Conservation (phyloP, 2,329 filamentous ascomycete species). For the Pseudocercospora crystallina region DNA sequence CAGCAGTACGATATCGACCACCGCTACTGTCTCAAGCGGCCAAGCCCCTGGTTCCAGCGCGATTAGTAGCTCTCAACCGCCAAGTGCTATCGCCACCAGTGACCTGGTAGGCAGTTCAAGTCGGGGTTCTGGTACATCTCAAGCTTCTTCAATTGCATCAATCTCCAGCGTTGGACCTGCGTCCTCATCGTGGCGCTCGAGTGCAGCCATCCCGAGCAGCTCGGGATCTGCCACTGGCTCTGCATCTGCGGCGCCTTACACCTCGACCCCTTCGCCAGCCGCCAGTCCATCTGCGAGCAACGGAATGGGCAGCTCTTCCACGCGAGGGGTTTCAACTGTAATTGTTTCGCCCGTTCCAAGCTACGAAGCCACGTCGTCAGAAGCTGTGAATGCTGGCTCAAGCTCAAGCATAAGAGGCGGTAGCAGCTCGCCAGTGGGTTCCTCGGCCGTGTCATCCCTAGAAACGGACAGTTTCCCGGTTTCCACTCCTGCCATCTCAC, state of each 20-base stretch:
- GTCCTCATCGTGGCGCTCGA: no score
- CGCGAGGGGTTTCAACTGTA: not conserved
- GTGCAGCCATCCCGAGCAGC: no score
- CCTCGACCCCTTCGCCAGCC: not conserved
- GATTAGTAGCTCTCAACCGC: not conserved
- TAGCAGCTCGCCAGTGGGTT: no score
- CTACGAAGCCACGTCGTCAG: not conserved
- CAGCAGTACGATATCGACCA: not conserved
- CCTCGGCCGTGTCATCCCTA: no score
- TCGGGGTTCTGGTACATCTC: not conserved
- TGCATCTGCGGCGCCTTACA: not conserved
- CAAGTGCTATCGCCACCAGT: not conserved
- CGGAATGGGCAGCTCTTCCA: not conserved
- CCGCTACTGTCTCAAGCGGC: not conserved
- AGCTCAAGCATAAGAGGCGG: no score
- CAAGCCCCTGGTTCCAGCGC: not conserved
- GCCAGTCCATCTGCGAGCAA: not conserved
- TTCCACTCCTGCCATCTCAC: no score
- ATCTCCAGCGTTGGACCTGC: not conserved
- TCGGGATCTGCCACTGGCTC: not conserved
- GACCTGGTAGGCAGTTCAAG: not conserved
- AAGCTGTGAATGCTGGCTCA: no score
- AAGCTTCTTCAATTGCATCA: not conserved
- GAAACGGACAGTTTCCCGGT: no score
- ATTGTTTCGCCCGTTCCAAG: slow-evolving; percentile 1